A percentile compares a stretch with the other conserved stretches of the same genome.
Conservation (phyloP, 2,329 filamentous ascomycete species). For the Trichoderma sp. region DNA sequence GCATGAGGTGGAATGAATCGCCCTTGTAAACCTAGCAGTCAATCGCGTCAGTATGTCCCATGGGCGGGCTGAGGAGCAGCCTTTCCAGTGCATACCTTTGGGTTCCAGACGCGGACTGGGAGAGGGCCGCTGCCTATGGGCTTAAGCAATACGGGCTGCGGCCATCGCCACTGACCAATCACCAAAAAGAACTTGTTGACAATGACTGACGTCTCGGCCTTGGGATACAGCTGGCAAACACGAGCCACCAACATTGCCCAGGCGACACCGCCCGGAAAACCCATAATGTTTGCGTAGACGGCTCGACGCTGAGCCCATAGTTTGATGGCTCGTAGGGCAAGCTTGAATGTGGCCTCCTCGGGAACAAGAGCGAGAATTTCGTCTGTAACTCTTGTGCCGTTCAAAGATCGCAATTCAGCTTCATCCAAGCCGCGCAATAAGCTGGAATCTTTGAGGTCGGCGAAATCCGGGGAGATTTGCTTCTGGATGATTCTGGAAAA, state of each 20-base stretch:
- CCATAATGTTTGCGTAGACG: slow-evolving; percentile 95
- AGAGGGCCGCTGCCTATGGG: slow-evolving; percentile 80
- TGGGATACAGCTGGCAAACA: slow-evolving; percentile 94
- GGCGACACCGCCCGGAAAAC: slow-evolving; percentile 93
- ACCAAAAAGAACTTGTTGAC: slow-evolving; percentile 94
- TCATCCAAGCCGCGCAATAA: slow-evolving; percentile 86
- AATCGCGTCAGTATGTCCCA: slow-evolving; percentile 27
- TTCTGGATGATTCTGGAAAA: slow-evolving; percentile 75
- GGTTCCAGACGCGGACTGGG: slow-evolving; percentile 91
- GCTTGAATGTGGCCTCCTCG: slow-evolving; percentile 84
- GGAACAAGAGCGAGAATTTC: slow-evolving; percentile 89
- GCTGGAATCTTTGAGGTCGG: slow-evolving; percentile 79
- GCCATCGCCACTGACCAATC: slow-evolving; percentile 91
- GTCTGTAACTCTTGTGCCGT: slow-evolving; percentile 92
- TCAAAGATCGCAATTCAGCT: slow-evolving; percentile 83
- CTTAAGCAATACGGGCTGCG: slow-evolving; percentile 88
- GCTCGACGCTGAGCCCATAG: slow-evolving; percentile 92
- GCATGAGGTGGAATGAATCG: slow-evolving; percentile 90
- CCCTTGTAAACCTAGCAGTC: slow-evolving; percentile 68
- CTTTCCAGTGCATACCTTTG: slow-evolving; percentile 62
- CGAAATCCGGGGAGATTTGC: slow-evolving; percentile 67
- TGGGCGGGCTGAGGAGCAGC: not conserved
- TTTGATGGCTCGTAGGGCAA: slow-evolving; percentile 90
- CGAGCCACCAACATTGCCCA: slow-evolving; percentile 98
- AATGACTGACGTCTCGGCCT: slow-evolving; percentile 84